Percentiles rank a stretch among this genome's conserved stretches.
phyloP scores from a whole-genome alignment of 306 rosid genomes.

The Neltuma alba region DNA sequence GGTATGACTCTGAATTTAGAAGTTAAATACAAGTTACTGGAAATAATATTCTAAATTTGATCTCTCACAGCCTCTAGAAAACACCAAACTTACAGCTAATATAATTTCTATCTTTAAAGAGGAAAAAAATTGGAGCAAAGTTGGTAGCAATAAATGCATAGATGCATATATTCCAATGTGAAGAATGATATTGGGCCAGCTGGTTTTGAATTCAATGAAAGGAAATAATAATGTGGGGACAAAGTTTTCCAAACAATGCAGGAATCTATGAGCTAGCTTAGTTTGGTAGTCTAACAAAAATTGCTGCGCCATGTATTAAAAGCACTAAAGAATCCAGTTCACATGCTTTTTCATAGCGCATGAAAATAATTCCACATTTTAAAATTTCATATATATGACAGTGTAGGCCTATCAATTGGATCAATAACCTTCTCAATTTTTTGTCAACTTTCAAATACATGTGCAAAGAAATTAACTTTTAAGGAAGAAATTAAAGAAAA shows the following conservation, averaged over 20 bases:
- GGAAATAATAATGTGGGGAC: conserved; percentile 39
- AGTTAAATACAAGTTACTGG: not conserved
- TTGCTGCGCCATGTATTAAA: conserved; percentile 29
- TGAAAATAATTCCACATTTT: conserved; percentile 27
- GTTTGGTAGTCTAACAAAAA: conserved; percentile 42
- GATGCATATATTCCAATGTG: conserved; percentile 37
- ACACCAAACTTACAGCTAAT: not conserved
- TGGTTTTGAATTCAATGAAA: conserved; percentile 33
- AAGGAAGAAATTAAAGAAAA: not conserved
- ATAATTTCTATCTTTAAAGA: not conserved
- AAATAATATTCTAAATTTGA: not conserved
- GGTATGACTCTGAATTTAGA: not conserved
- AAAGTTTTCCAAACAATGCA: conserved; percentile 38
- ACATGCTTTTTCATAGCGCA: conserved; percentile 34
- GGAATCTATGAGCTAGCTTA: conserved; percentile 50
- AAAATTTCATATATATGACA: not conserved
- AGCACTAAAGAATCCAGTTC: conserved; percentile 31
- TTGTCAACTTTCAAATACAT: not conserved
- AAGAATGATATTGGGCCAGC: conserved; percentile 38
- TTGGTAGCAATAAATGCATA: not conserved
- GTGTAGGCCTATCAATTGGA: conserved; percentile 5
- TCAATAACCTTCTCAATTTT: conserved; percentile 2
- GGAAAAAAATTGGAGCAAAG: not conserved
- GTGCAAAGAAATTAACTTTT: not conserved
- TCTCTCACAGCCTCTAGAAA: not conserved